Evolutionary conservation across 805 yeast species (phyloP).

Genomic region (Candida jianshihensis): DNA sequence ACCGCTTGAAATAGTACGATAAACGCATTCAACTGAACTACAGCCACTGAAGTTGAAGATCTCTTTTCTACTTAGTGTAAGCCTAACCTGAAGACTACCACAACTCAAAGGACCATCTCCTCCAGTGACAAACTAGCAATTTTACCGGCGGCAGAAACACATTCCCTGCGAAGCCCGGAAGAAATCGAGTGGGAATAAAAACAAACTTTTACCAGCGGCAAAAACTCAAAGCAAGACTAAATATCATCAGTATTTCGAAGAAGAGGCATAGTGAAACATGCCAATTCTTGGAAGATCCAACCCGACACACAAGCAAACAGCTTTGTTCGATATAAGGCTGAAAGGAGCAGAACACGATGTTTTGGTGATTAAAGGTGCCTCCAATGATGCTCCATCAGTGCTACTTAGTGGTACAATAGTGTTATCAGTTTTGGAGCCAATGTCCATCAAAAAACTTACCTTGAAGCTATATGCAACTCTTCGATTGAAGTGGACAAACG

Average conservation of each 20-base stretch:
- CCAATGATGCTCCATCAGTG: slow-evolving; percentile 71
- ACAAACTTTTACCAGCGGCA: neutral
- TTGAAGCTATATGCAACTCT: slow-evolving; percentile 63
- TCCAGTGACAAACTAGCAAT: no score
- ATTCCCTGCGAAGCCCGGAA: no score
- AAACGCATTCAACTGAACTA: no score
- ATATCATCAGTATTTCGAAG: neutral
- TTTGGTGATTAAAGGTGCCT: slow-evolving; percentile 70
- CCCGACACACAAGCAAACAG: slow-evolving; percentile 24
- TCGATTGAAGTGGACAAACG: slow-evolving; percentile 58
- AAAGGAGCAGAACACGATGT: slow-evolving; percentile 71
- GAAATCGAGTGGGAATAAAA: no score
- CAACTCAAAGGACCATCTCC: no score
- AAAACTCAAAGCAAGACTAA: neutral
- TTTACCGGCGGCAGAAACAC: no score
- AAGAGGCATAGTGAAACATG: neutral
- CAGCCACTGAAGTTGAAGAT: no score
- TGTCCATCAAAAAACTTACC: slow-evolving; percentile 55
- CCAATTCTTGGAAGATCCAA: slow-evolving; percentile 12
- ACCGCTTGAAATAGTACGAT: no score
- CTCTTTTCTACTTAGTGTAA: no score
- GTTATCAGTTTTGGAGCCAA: slow-evolving; percentile 67
- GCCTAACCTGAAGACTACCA: no score
- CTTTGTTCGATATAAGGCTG: slow-evolving; percentile 48
- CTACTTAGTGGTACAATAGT: slow-evolving; percentile 73